Evolutionary conservation across 1,284 basidiomycete genomes (phyloP), one percentile per base, ranked within the genome.

Genomic region (Pyrrhoderma noxium): DNA sequence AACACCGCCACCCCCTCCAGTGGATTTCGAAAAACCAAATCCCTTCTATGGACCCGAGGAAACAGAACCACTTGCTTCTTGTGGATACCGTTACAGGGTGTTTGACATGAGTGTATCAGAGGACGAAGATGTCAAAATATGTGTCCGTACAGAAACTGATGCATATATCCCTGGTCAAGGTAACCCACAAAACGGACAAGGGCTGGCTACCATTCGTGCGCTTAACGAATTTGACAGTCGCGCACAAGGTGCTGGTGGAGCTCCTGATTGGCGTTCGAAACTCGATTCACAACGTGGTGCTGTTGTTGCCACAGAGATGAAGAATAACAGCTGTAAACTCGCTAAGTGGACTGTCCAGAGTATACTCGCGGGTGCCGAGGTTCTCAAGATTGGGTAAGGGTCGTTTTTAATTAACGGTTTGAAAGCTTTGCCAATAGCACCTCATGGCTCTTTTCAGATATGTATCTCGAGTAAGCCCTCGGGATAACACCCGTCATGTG

Each of bases 251-350:
- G 84, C 89, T 1, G 93, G 93, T 45, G 90, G 91, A 49, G 93
- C 95, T 14, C 90, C 93, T 19, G 96, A 99, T 69, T 99, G 96
- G 96, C 83, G 94, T 45, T 80, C 88, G 45, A 96, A 96, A 70
- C 75, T 99, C 47, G 96, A 99, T 70, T 84, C 89, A 7, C 94
- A 98, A 70, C 85, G 94, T 55, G 96, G 96, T 62, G 96, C 96
- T 2, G 95, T 99, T 41, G 93, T 99, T 53, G 93, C 96, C 43
- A 96, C 93, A 39, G 96, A 99, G 75, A 98, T 99, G 96, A 99
- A 99, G 77, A 99, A 99, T 74, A 99, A 99, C 73, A 92, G 88
- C 63, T 94, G 87, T 74, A 99, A 99, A 71, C 80, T 99, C 47
- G 94, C 95, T 16, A 89, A 95, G 64, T 99, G 95, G 90, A 87